These are phyloP conservation scores for Malus asiatica DNA, from an alignment of 306 rosid genomes.

Conservation along the genomic window DNA sequence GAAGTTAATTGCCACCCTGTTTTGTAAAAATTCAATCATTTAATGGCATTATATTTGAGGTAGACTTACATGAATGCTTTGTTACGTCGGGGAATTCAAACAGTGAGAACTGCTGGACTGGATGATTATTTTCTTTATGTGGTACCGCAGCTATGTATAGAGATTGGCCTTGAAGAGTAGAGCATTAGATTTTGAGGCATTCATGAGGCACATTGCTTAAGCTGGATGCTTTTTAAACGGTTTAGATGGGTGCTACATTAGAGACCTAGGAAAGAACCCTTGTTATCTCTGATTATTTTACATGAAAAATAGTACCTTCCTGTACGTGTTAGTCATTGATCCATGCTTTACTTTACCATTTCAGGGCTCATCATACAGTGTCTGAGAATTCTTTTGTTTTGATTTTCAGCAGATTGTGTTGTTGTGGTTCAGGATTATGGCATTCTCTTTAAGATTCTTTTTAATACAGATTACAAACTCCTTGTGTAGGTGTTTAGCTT, in stretches of 20 bases:
- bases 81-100: background rate
- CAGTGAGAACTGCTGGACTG: background rate
- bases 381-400: background rate
- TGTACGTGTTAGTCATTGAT: background rate
- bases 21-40: background rate
- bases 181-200: background rate
- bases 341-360: background rate
- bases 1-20: background rate
- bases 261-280: background rate
- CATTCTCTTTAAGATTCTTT: background rate
- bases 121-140: background rate
- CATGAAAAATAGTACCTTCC: background rate
- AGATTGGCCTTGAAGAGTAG: background rate
- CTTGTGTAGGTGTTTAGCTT: slow-evolving; percentile 7
- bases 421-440: background rate
- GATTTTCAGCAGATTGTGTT: background rate
- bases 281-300: background rate
- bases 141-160: background rate
- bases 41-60: background rate
- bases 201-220: background rate
- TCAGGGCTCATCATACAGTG: background rate
- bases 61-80: background rate
- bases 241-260: background rate
- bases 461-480: background rate
- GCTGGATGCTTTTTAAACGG: background rate